A percentile compares a stretch with the other conserved stretches of the same genome.
Evolutionary conservation across 768 basidiomycete species (phyloP).

Genomic region (Lepiota brunneoincarnata): DNA sequence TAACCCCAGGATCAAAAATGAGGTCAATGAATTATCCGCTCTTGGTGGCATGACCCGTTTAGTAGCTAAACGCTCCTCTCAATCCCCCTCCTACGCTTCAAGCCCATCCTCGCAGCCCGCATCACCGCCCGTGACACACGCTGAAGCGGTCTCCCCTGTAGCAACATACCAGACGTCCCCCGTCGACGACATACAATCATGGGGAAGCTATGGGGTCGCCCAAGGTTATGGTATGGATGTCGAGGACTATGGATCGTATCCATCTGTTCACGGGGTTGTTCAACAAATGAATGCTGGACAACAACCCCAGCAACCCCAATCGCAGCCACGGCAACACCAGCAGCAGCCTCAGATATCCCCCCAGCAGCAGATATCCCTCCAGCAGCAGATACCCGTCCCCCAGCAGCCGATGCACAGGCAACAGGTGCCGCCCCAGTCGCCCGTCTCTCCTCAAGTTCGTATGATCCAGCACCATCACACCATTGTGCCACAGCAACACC

Average conservation of each 20-base stretch:
- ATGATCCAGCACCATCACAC: constrained; percentile 7
- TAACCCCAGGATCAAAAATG: constrained; percentile 48
- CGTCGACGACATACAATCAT: constrained; percentile 14
- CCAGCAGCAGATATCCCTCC: constrained; percentile 13
- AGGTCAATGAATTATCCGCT: constrained; percentile 58
- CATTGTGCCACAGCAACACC: constrained; percentile 17
- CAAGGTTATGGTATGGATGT: constrained; percentile 18
- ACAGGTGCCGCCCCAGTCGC: background rate
- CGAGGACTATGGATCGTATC: constrained; percentile 8
- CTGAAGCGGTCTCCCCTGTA: constrained; percentile 10
- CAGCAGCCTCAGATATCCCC: constrained; percentile 5
- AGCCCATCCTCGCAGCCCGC: constrained; percentile 43
- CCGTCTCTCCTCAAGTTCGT: background rate
- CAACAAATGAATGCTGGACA: constrained; percentile 5
- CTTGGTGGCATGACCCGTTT: constrained; percentile 65
- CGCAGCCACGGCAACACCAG: constrained; percentile 6
- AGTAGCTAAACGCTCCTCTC: constrained; percentile 48
- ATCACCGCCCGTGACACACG: constrained; percentile 35
- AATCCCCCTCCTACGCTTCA: constrained; percentile 43
- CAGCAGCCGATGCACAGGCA: background rate
- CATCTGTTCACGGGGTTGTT: constrained; percentile 8
- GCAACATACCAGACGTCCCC: constrained; percentile 10
- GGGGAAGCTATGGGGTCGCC: constrained; percentile 27
- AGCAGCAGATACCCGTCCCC: constrained; percentile 23
- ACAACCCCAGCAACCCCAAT: constrained; percentile 12